These are phyloP conservation scores for Trypanosoma theileri DNA, from an alignment of 208 protist genomes.

Conservation along the genomic window DNA sequence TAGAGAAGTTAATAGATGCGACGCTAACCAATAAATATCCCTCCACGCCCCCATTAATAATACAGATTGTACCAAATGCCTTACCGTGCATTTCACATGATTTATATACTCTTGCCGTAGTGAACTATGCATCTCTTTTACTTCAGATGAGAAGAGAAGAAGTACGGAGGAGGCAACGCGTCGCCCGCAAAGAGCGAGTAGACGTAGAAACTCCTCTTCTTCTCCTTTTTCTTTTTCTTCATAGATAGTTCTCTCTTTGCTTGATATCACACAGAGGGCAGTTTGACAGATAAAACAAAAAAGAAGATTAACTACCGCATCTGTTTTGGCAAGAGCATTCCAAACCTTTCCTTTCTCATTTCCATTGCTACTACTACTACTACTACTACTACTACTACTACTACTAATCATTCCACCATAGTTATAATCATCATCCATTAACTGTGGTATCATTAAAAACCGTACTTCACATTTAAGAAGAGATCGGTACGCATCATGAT, in stretches of 20 bases:
- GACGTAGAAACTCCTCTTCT: constrained; percentile 4
- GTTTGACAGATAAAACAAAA: constrained; percentile 7
- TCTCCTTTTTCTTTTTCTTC: not conserved
- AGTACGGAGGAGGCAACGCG: not conserved
- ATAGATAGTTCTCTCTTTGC: not conserved
- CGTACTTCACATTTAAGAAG: constrained; percentile 10
- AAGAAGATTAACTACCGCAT: constrained; percentile 7
- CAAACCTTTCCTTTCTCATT: not conserved
- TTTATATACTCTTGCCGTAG: not conserved
- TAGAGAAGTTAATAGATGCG: constrained; percentile 2
- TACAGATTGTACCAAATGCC: constrained; percentile 17
- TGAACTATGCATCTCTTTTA: not conserved
- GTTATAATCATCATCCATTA: not conserved
- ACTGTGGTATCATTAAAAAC: constrained; percentile 16
- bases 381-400: too few species aligned
- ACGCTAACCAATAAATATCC: constrained; percentile 32
- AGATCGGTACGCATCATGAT: not conserved
- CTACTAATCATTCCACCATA: not conserved
- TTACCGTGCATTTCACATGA: not conserved
- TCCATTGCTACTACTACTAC: too few species aligned
- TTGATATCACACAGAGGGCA: not conserved
- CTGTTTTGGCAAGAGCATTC: not conserved
- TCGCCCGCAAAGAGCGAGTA: constrained; percentile 19
- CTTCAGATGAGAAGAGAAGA: not conserved
- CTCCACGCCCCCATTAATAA: constrained; percentile 36